These are phyloP conservation scores for Podosphaera xanthii DNA, from an alignment of 2,329 filamentous ascomycete genomes.

Conservation along the genomic window DNA sequence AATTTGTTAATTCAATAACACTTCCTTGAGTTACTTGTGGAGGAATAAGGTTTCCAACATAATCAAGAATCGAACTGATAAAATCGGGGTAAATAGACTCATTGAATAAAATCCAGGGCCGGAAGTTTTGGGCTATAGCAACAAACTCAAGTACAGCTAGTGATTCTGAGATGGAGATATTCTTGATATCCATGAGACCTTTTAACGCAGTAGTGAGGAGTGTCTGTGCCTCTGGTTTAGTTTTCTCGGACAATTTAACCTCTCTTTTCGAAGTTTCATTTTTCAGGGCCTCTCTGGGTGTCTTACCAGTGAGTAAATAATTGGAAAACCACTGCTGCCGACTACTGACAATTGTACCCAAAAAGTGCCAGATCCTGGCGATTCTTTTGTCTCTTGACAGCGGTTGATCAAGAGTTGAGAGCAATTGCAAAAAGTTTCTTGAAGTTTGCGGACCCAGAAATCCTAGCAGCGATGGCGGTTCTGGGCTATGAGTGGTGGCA, in stretches of 20 bases:
- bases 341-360: conserved; percentile 67
- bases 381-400: conserved; percentile 42
- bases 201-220: conserved; percentile 55
- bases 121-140: conserved; percentile 72
- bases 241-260: conserved; percentile 20
- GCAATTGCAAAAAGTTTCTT: conserved; percentile 58
- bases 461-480: conserved; percentile 83
- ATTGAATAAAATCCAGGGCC: conserved; percentile 80
- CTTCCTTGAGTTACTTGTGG: conserved; percentile 26
- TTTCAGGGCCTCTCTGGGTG: conserved; percentile 52
- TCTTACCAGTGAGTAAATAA: conserved; percentile 71
- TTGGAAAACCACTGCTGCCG: conserved; percentile 93
- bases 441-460: conserved; percentile 66
- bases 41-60: conserved; percentile 36
- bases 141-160: conserved; percentile 70
- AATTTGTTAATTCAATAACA: conserved; percentile 22
- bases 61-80: conserved; percentile 46
- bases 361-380: conserved; percentile 57
- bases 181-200: conserved; percentile 40
- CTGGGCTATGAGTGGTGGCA: conserved; percentile 39
- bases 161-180: conserved; percentile 39
- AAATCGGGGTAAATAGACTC: conserved; percentile 53
- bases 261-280: conserved; percentile 24
- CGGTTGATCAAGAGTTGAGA: conserved; percentile 57
- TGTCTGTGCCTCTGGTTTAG: conserved; percentile 19